phyloP scores from a whole-genome alignment of 1,139 yeast species.

The Debaryomyces coudertii region DNA sequence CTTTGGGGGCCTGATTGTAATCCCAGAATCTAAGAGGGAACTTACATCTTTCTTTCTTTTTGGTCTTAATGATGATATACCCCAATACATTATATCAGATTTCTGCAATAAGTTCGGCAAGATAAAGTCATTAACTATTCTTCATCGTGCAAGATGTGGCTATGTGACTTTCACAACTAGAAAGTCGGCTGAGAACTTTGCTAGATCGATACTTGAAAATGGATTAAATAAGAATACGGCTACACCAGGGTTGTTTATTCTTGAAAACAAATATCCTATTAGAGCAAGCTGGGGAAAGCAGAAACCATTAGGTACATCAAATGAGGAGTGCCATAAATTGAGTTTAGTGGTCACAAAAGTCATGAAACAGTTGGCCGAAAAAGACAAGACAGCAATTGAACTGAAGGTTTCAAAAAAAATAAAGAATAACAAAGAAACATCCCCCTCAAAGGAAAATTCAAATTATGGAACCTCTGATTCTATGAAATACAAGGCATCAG shows the following conservation, averaged over 20 bases:
- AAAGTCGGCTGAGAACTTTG: conserved; percentile 58
- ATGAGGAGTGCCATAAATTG: conserved; percentile 54
- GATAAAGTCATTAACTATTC: conserved; percentile 52
- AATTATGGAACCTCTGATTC: background rate
- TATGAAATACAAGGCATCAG: conserved; percentile 18
- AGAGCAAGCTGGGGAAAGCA: conserved; percentile 71
- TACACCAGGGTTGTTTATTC: conserved; percentile 40
- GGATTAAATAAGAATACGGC: conserved; percentile 30
- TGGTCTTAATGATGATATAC: conserved; percentile 69
- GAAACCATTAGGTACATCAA: conserved; percentile 48
- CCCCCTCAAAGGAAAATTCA: conserved; percentile 6
- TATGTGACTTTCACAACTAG: conserved; percentile 57
- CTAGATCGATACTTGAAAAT: conserved; percentile 34
- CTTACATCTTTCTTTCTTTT: conserved; percentile 66
- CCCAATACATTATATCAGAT: conserved; percentile 60
- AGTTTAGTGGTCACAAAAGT: conserved; percentile 60
- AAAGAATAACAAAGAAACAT: background rate
- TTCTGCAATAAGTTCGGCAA: conserved; percentile 50
- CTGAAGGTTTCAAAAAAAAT: conserved; percentile 1
- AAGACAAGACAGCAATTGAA: conserved; percentile 26
- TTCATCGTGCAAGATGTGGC: conserved; percentile 68
- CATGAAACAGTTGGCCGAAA: conserved; percentile 55
- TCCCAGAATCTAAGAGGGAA: conserved; percentile 44
- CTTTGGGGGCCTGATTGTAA: conserved; percentile 53
- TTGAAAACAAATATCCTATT: conserved; percentile 47